These are phyloP conservation scores for Vanderwaltozyma yarrowii DNA, from an alignment of 805 yeast species.

Conservation along the genomic window DNA sequence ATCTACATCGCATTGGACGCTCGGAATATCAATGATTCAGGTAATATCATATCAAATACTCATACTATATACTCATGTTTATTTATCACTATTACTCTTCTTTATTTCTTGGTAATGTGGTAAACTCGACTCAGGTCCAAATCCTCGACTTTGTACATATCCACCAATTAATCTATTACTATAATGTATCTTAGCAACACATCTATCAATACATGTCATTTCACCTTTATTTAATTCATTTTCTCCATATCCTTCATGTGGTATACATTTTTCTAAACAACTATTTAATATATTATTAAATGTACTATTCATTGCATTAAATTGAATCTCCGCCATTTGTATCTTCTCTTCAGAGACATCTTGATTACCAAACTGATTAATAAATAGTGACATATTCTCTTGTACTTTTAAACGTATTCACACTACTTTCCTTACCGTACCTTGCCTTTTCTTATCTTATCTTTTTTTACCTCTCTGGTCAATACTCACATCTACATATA, in stretches of 20 bases:
- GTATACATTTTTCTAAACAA: conserved; percentile 67
- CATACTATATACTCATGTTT: too few species aligned
- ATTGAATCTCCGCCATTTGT: conserved; percentile 57
- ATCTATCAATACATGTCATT: conserved; percentile 69
- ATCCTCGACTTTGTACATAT: conserved; percentile 34
- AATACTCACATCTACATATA: too few species aligned
- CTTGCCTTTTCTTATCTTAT: too few species aligned
- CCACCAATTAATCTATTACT: conserved; percentile 58
- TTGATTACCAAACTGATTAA: conserved; percentile 35
- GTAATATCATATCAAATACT: too few species aligned
- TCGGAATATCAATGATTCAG: too few species aligned
- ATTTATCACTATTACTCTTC: not conserved
- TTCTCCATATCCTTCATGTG: conserved; percentile 43
- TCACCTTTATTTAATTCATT: conserved; percentile 81
- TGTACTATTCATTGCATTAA: conserved; percentile 49
- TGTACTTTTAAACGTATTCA: not conserved
- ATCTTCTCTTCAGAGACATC: conserved; percentile 52
- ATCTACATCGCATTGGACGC: too few species aligned
- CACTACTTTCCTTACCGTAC: too few species aligned
- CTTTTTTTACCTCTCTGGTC: too few species aligned
- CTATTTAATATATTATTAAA: conserved; percentile 47
- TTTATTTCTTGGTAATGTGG: conserved; percentile 16
- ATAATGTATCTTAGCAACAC: conserved; percentile 69
- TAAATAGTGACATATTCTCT: conserved; percentile 49
- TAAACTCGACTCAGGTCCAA: conserved; percentile 39